Evolutionary conservation across 345 rosid genomes (phyloP).

Genomic region (Rhodamnia argentea): DNA sequence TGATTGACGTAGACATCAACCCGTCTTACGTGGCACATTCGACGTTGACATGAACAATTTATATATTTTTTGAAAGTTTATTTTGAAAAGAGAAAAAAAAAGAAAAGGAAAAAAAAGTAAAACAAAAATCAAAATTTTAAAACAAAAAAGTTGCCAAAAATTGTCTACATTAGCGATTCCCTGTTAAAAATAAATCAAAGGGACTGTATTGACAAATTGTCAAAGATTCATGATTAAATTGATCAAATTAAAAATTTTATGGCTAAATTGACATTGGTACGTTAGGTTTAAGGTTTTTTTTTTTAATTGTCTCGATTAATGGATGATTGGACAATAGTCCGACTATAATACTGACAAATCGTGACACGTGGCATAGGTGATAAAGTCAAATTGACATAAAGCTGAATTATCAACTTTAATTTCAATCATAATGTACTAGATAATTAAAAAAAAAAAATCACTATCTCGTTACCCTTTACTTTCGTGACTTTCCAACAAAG

Average conservation of each 20-base stretch:
- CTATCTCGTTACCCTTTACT: neutral
- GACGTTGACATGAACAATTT: neutral
- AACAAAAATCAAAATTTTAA: too few species aligned
- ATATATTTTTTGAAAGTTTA: neutral
- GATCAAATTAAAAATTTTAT: accelerated
- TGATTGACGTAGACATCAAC: accelerated
- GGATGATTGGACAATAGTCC: neutral
- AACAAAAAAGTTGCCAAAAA: neutral
- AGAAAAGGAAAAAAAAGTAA: neutral
- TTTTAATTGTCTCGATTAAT: neutral
- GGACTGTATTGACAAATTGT: accelerated
- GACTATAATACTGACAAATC: neutral
- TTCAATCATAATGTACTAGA: neutral
- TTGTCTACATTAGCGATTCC: neutral
- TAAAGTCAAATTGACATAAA: neutral
- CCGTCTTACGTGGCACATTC: accelerated
- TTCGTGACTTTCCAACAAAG: too few species aligned
- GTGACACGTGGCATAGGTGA: neutral
- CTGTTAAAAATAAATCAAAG: neutral
- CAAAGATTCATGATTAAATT: accelerated
- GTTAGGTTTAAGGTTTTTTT: neutral
- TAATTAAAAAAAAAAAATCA: neutral
- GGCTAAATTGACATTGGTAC: accelerated
- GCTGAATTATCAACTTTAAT: neutral
- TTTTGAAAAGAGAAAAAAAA: neutral